Base-by-base conservation (phyloP, 129 eudicot species). In the Glebionis coronaria region DNA sequence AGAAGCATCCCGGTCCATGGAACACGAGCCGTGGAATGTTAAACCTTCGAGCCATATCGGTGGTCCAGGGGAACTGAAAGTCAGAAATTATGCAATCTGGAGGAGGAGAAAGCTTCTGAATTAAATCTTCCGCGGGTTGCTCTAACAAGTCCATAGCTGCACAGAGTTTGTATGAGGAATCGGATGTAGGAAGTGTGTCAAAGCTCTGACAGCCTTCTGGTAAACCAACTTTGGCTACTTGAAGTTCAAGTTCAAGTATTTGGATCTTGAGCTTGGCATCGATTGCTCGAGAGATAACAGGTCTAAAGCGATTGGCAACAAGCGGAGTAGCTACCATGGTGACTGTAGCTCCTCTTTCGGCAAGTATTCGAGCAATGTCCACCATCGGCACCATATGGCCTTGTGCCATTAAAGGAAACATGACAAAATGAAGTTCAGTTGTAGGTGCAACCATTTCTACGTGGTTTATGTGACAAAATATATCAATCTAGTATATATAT, bases 341-440 rank as follows among this genome's bases (percentile, higher is more conserved):
- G 29, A 76, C 63, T 1, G 10, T 53, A 8, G 73, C 61, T 1
- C 85, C 85, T 0, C 73, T 79, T 2, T 61, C 40, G 10, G 87
- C 83, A 21, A 85, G 55, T 25, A 82, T 21, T 23, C 65, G 63
- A 56, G 82, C 80, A 5, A 78, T 71, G 56, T 84, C 86, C 3
- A 78, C 66, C 77, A 78, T 78, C 40, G 90, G 90, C 2, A 84
- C 71, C 61, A 75, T 52, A 65, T 84, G 90, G 69, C 90, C 86
- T 68, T 68, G 84, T 23, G 77, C 77, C 77, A 81, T 56, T 9
- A 69, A 46, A 14, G 90, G 90, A 44, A 81, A 31, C 45, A 84
- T 38, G 65, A 75, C 65, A 18, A 83, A 76, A 67, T 76, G 84
- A 50, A 65, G 83, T 16, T 69, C n/a, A 15, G 62, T 7, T 6